Evolutionary conservation across 805 yeast species (phyloP).

Genomic region (Isabelozyma heimii): DNA sequence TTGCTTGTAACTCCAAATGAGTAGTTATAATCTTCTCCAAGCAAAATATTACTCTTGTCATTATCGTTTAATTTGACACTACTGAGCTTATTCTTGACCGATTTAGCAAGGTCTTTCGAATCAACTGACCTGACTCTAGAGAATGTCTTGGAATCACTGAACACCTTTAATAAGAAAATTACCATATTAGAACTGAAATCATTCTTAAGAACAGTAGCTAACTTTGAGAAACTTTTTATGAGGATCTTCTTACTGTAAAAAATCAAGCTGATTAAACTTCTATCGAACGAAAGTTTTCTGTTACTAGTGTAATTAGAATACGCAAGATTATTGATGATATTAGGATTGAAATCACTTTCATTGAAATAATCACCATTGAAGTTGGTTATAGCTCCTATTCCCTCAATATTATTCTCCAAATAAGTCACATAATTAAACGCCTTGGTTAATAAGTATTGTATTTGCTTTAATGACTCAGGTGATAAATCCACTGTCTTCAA

Average conservation of each 20-base stretch:
- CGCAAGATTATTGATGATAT: slow-evolving; percentile 25
- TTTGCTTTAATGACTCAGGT: slow-evolving; percentile 39
- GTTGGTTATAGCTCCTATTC: slow-evolving; percentile 30
- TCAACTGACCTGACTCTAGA: slow-evolving; percentile 12
- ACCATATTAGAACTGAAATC: slow-evolving; percentile 43
- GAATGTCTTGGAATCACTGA: slow-evolving; percentile 36
- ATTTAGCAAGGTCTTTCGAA: slow-evolving; percentile 15
- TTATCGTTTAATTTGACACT: slow-evolving; percentile 17
- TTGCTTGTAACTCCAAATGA: slow-evolving; percentile 57
- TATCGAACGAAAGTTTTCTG: slow-evolving; percentile 19
- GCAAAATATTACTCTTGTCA: slow-evolving; percentile 21
- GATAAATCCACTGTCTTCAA: slow-evolving; percentile 34
- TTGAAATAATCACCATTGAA: slow-evolving; percentile 26
- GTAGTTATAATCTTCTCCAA: slow-evolving; percentile 49
- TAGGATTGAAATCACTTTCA: slow-evolving; percentile 27
- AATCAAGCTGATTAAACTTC: slow-evolving; percentile 28
- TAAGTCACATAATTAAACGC: slow-evolving; percentile 39
- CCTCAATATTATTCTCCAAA: slow-evolving; percentile 35
- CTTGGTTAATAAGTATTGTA: slow-evolving; percentile 39
- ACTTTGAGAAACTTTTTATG: slow-evolving; percentile 31
- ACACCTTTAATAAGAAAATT: slow-evolving; percentile 34
- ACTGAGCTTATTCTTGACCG: slow-evolving; percentile 12
- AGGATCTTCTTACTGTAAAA: slow-evolving; percentile 36
- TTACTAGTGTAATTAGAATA: slow-evolving; percentile 22
- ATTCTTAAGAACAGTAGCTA: slow-evolving; percentile 29